Base-by-base conservation (phyloP, 2,329 filamentous ascomycete species). In the Didymella lethalis region DNA sequence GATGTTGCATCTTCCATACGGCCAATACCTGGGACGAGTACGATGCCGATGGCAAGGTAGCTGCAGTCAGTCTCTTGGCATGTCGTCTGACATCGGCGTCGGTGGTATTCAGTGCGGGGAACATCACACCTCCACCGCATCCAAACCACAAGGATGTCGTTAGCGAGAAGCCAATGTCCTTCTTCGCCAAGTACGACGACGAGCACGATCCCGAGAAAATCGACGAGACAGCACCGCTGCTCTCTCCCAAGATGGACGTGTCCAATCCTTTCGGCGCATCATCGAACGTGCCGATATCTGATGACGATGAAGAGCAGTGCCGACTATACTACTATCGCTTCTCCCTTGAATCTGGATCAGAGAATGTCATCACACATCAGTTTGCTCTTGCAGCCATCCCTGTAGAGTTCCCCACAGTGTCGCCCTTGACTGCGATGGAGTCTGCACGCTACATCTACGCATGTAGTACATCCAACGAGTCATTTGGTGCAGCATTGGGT, bases 1-100 rank as follows among this genome's bases (percentile, higher is more conserved):
- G 86, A 6, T 91, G 87, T 66, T 87, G 87, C 65, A 89, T 91
- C 44, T 90, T 91, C 61, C 89, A 91, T 66, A 90, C 88, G 0
- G 89, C 87, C 0, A 91, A 90, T 64, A 85, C 85, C 1, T 92
- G 89, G 89, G 87, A 90, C 51, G 81, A 83, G 4, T 63, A 73
- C 1, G 61, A 75, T 16, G 26, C 68, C 1, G 64, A 71, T 20
- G 67, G 70, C 11, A 59, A 77, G 57, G 66, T 79, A 0, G 68
- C 67, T 16, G 77, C 80, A 0, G 86, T 91, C 4, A 87, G 88
- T 66, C 83, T 91, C 68, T 79, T 91, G 1, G 85, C 84, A 1
- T 91, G 89, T 63, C 84, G 89, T 3, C 78, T 90, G 41, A 91
- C 87, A 1, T 88, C 87, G 2, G 86, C 87, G 0, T 85, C 85